Conservation (phyloP, 2,329 filamentous ascomycete species). For the Mollisia scopiformis region DNA sequence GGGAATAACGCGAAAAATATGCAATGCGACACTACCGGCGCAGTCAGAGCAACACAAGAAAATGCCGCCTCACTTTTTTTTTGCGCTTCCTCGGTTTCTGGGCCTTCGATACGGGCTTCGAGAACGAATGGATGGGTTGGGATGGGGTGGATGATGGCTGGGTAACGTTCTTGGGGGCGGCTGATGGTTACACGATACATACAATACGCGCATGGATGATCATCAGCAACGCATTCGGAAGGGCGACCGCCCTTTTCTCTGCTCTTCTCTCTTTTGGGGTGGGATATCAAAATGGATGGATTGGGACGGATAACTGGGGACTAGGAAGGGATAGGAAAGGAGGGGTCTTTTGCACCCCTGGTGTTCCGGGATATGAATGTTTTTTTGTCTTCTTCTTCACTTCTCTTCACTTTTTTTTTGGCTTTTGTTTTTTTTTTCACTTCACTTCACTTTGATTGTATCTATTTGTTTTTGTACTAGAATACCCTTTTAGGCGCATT, state of each 20-base stretch:
- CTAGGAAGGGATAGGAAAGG: not conserved
- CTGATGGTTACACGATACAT: not conserved
- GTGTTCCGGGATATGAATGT: not conserved
- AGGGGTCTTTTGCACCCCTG: not conserved
- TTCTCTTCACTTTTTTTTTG: not conserved
- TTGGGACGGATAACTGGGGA: not conserved
- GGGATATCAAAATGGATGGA: not conserved
- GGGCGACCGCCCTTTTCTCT: no score
- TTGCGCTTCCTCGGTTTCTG: no score
- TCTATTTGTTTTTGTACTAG: not conserved
- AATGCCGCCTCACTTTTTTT: no score
- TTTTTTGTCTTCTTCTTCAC: not conserved
- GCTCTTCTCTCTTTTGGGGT: not conserved
- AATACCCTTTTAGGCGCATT: constrained; percentile 2
- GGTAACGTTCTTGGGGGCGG: not conserved
- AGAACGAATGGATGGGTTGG: no score
- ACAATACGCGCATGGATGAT: not conserved
- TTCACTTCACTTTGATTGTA: not conserved
- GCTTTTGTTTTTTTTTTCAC: not conserved
- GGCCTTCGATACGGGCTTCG: no score
- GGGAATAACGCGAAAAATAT: no score
- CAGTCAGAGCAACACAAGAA: no score
- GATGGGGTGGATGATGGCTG: no score
- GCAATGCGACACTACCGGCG: not conserved
- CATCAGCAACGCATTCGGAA: not conserved